These are phyloP conservation scores for Xylaria sp. DNA, from an alignment of 495 filamentous ascomycete genomes.

Conservation along the genomic window DNA sequence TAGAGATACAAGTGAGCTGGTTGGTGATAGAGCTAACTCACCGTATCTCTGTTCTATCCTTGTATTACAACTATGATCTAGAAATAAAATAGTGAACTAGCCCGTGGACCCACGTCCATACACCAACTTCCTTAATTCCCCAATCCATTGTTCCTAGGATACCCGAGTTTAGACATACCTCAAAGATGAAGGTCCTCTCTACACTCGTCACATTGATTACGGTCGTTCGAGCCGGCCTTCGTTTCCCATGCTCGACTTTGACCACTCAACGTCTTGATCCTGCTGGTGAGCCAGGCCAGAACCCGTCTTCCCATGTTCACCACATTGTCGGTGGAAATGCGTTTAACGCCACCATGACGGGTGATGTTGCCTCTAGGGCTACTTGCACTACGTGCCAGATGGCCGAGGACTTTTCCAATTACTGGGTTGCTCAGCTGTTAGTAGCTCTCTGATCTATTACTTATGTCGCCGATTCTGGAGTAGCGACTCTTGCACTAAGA, in stretches of 20 bases:
- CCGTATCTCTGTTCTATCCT: not conserved
- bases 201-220: conserved; percentile 44
- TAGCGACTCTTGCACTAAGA: too few species aligned
- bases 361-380: conserved; percentile 50
- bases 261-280: conserved; percentile 58
- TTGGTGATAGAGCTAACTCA: not conserved
- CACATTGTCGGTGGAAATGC: conserved; percentile 60
- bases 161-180: not conserved
- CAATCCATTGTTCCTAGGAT: not conserved
- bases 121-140: not conserved
- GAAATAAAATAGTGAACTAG: not conserved
- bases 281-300: conserved; percentile 53
- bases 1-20: not conserved
- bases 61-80: not conserved
- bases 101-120: not conserved
- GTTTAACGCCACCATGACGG: conserved; percentile 56
- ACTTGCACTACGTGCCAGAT: conserved; percentile 57
- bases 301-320: conserved; percentile 56
- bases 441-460: conserved; percentile 19
- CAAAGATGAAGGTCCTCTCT: conserved; percentile 53
- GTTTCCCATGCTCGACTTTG: conserved; percentile 57
- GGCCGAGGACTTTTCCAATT: conserved; percentile 58
- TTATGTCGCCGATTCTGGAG: too few species aligned
- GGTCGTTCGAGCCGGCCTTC: conserved; percentile 53
- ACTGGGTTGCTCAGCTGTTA: conserved; percentile 40